A percentile compares a stretch with the other conserved stretches of the same genome.
phyloP scores from a whole-genome alignment of 2,329 filamentous ascomycete genomes.

The Parasarocladium wereldwijsianum region DNA sequence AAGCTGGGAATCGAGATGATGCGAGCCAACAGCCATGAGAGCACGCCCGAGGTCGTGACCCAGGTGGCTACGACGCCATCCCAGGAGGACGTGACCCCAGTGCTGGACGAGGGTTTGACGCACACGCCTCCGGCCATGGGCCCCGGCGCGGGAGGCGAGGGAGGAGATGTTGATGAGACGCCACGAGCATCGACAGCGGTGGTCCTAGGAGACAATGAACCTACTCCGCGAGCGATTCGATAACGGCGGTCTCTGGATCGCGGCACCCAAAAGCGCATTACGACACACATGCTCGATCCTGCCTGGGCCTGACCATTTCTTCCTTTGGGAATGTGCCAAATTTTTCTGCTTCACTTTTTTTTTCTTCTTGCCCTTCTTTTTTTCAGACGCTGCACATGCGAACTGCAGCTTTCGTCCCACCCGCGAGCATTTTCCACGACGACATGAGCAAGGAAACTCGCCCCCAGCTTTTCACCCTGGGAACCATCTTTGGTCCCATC shows the following conservation, averaged over 20 bases:
- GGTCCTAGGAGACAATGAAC: conserved; percentile 2
- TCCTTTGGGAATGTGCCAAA: neutral
- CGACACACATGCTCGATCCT: no score
- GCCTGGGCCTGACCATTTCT: neutral
- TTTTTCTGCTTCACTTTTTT: neutral
- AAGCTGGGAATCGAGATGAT: conserved; percentile 97
- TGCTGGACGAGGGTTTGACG: conserved; percentile 6
- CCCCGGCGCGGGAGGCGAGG: neutral
- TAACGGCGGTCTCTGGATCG: neutral
- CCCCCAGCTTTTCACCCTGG: no score
- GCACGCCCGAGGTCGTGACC: conserved; percentile 34
- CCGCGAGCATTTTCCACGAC: neutral
- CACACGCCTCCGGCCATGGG: conserved; percentile 5
- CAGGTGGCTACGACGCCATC: conserved; percentile 34
- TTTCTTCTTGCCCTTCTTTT: neutral
- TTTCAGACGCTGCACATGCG: neutral
- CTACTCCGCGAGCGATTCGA: conserved; percentile 3
- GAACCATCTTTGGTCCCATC: no score
- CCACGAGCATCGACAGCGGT: conserved; percentile 20
- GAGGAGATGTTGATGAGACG: conserved; percentile 23
- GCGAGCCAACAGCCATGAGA: conserved; percentile 76
- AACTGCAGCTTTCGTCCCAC: neutral
- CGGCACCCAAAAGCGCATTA: no score
- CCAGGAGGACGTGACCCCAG: conserved; percentile 17
- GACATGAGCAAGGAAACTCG: neutral